Evolutionary conservation across 163 green algal genomes (phyloP), one percentile per base, ranked within the genome.

Genomic region (Prototheca cutis): DNA sequence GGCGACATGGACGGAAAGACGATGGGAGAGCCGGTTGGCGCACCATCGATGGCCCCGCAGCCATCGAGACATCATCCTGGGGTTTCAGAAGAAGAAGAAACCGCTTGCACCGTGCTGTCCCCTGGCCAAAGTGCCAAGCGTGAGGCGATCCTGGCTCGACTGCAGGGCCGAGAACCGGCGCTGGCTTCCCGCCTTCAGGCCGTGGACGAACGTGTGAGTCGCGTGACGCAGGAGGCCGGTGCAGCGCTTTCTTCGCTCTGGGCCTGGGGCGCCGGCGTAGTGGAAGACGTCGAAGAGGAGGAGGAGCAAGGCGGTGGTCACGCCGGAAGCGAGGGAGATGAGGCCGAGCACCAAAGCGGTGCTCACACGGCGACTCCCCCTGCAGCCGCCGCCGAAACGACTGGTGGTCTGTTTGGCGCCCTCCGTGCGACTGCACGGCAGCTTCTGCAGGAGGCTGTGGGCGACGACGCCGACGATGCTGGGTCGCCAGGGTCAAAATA

Each of bases 231-330:
- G 19, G 45, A 19, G 5, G 53, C 45, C 4, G 15, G 27, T 25
- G 29, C 33, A 10, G 58, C 57, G 51, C 51, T 68, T 33, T 42
- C 6, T 55, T 40, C 48, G 15, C 40, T 66, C 32, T 66, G 65
- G 58, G 65, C 51, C 24, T 61, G 64, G 56, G 57, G 56, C 40
- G 33, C 53, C 15, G 27, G 21, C 2, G 36, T 64, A 40, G 64
- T 57, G 0, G 42, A 15, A 21, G 47, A 49, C n/a, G 64, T 61
- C 39, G 64, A 64, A 49, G 3, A 34, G 40, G 64, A 36, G 13
- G 64, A 21, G 54, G 24, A 49, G 21, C 33, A 19, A 34, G 58
- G 62, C 28, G 32, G 54, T n/a, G n/a, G n/a, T n/a, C n/a, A n/a
- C n/a, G n/a, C n/a, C n/a, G n/a, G n/a, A n/a, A n/a, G n/a, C n/a